Evolutionary conservation across 371 early-diverging fungal genomes (phyloP).

Genomic region (Zopfochytrium polystomum): DNA sequence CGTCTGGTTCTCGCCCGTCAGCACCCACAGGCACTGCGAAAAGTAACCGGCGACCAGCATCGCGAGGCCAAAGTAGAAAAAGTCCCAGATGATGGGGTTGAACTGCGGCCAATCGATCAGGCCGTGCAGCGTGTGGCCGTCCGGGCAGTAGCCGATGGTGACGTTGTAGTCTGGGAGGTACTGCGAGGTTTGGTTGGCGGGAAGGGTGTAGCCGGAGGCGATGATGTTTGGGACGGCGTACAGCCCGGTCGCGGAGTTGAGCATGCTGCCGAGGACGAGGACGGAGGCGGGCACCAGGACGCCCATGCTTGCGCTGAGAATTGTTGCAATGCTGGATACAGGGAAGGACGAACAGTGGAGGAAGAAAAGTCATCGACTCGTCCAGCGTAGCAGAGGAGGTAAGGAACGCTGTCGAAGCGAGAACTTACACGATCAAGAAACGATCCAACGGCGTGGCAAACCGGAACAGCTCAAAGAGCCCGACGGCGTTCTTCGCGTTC

Average conservation of each 20-base stretch:
- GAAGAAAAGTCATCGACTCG: too few relatives aligned
- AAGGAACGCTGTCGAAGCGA: too few relatives aligned
- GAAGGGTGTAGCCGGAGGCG: neutral
- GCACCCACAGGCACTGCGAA: slow-evolving; percentile 33
- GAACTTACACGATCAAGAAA: slow-evolving; percentile 41
- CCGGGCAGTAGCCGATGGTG: too few relatives aligned
- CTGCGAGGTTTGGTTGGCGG: too few relatives aligned
- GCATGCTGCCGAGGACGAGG: slow-evolving; percentile 15
- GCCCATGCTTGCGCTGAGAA: slow-evolving; percentile 9
- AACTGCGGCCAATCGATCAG: slow-evolving; percentile 11
- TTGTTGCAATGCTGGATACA: slow-evolving; percentile 5
- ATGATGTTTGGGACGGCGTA: too few relatives aligned
- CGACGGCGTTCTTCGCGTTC: too few relatives aligned
- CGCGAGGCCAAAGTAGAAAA: slow-evolving; percentile 50
- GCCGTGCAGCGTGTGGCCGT: neutral
- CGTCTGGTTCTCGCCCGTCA: slow-evolving; percentile 32
- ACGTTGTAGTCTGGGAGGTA: too few relatives aligned
- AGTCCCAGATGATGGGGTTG: slow-evolving; percentile 29
- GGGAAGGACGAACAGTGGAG: too few relatives aligned
- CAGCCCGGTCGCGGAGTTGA: slow-evolving; percentile 2
- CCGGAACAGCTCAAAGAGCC: slow-evolving; percentile 54
- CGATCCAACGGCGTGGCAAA: slow-evolving; percentile 62
- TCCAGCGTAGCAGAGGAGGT: too few relatives aligned
- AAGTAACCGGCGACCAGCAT: slow-evolving; percentile 48
- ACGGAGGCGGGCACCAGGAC: slow-evolving; percentile 15